Evolutionary conservation across 345 rosid genomes (phyloP), one percentile per base, ranked within the genome.

Genomic region (Bruguiera parviflora): DNA sequence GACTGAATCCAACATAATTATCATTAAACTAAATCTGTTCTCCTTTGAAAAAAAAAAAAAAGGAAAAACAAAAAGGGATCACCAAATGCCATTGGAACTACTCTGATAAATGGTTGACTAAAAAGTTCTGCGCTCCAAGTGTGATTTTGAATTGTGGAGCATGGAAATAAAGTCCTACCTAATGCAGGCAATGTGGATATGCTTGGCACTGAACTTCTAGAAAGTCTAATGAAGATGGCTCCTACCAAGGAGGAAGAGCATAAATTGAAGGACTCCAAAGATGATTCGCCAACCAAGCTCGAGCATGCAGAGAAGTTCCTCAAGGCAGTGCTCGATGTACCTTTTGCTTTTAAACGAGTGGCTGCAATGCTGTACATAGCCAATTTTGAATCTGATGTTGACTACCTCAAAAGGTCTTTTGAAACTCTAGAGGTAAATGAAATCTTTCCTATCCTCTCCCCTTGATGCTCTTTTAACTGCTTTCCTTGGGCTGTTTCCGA

Each of bases 151-250:
- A 20, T 19, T 20, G 20, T 22, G 53, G 32, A 65, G 51, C 6
- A 7, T 37, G 73, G 53, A 24, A 80, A 73, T 52, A 22, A 39
- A 53, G 57, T 61, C 65, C 51, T 71, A 21, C 63, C 62, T 67
- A 24, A n/a, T 72, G 63, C 86, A 96, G 99, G 99, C 37, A 92
- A 88, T 77, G 86, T 85, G 3, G 98, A 96, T 62, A 79, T 89
- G 27, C 97, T 96, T 63, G 99, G 98, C 56, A 78, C 97, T 43
- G 98, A 95, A 78, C 96, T 95, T 84, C 96, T 95, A 46, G 99
- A 95, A 79, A 88, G 89, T 82, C 82, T 95, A 73, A 68, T 85
- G 53, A 95, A 87, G 84, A 92, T 95, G 99, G 96, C 98, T 11
- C 98, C 98, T 0, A 85, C 86, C 32, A 95, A 92, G 79, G 97